phyloP scores from a whole-genome alignment of 2,329 filamentous ascomycete species.

The Cladophialophora chaetospira region DNA sequence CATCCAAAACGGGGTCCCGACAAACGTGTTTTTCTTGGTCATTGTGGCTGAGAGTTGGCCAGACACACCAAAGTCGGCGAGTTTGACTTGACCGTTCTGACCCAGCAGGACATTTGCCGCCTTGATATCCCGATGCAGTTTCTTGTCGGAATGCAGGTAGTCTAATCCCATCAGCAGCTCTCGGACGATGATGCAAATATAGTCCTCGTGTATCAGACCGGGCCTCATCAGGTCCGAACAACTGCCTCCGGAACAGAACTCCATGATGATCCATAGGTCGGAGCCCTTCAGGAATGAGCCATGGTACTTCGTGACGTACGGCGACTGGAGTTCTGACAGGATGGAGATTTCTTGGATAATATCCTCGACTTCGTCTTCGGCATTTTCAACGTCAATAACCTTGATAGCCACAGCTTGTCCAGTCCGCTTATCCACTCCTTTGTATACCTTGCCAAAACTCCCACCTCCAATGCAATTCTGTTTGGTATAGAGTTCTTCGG shows the following conservation, averaged over 20 bases:
- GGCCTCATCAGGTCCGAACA: conserved; percentile 96
- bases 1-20: conserved; percentile 99
- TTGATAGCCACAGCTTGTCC: conserved; percentile 97
- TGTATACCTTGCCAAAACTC: conserved; percentile 98
- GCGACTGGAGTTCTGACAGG: conserved; percentile 90
- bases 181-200: conserved; percentile 92
- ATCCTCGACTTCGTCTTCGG: conserved; percentile 98
- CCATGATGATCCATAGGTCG: conserved; percentile 99
- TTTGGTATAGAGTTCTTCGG: conserved; percentile 89
- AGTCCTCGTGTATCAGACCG: conserved; percentile 86
- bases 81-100: conserved; percentile 90
- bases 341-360: conserved; percentile 99
- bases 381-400: conserved; percentile 97
- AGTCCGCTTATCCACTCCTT: conserved; percentile 92
- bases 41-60: conserved; percentile 95
- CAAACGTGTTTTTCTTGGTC: conserved; percentile 99
- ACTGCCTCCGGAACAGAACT: conserved; percentile 95
- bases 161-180: conserved; percentile 88
- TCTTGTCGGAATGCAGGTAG: conserved; percentile 93
- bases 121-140: conserved; percentile 95
- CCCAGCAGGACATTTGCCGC: conserved; percentile 91
- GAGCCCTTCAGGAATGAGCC: conserved; percentile 95
- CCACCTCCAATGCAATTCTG: conserved; percentile 92
- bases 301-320: conserved; percentile 96
- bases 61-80: conserved; percentile 96